These are phyloP conservation scores for Roridomyces roridus DNA, from an alignment of 768 basidiomycete genomes.

Conservation along the genomic window DNA sequence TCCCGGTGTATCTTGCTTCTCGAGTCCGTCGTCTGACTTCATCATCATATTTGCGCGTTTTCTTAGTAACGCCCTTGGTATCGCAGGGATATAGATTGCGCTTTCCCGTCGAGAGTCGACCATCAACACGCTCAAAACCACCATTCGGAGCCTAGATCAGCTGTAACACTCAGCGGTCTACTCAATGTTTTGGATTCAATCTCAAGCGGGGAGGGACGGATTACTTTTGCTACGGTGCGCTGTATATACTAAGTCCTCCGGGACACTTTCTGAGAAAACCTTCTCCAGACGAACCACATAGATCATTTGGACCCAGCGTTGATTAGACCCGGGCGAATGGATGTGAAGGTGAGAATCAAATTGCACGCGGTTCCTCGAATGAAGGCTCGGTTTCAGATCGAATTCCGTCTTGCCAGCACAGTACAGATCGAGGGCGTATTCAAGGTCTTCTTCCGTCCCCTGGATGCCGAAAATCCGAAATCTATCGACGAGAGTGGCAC, in stretches of 20 bases:
- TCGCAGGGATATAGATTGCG: conserved; percentile 1
- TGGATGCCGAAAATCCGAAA: neutral
- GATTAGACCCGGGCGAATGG: neutral
- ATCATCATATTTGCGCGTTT: neutral
- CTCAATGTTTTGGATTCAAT: neutral
- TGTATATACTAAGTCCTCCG: neutral
- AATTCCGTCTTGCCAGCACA: conserved; percentile 3
- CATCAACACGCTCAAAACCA: neutral
- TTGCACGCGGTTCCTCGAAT: neutral
- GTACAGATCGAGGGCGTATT: conserved; percentile 5
- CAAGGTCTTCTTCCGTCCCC: conserved; percentile 1
- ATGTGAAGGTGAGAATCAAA: neutral
- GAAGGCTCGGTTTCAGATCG: neutral
- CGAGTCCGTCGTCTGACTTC: neutral
- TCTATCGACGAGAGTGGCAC: too few relatives aligned
- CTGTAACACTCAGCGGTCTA: neutral
- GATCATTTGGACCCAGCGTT: neutral
- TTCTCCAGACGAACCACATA: neutral
- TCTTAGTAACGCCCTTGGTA: neutral
- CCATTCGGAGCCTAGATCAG: neutral
- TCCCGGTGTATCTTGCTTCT: conserved; percentile 1
- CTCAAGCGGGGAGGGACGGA: neutral
- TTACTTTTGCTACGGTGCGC: neutral
- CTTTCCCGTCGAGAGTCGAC: neutral
- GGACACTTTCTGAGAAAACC: neutral